phyloP scores from a whole-genome alignment of 495 filamentous ascomycete genomes.

The Trichocladium antarcticum region DNA sequence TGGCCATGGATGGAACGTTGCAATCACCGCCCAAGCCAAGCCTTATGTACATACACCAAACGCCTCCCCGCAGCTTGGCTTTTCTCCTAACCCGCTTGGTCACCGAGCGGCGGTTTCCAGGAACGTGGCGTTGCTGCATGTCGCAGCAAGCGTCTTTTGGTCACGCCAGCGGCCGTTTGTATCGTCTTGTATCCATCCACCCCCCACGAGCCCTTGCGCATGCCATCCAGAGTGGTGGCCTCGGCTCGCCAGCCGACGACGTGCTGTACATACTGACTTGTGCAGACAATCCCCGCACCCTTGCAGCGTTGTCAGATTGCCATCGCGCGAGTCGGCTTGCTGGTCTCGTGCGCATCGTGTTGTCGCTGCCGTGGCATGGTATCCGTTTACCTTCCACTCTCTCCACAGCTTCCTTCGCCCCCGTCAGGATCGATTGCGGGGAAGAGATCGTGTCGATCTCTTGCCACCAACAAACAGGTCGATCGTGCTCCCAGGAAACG shows the following conservation, averaged over 20 bases:
- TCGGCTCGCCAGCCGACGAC: background rate
- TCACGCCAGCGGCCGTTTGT: background rate
- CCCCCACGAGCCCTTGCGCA: too few species aligned
- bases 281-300: too few species aligned
- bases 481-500: background rate
- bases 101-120: constrained; percentile 3
- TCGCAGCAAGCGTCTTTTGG: background rate
- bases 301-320: too few species aligned
- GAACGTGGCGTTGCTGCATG: background rate
- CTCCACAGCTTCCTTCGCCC: too few species aligned
- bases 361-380: too few species aligned
- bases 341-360: too few species aligned
- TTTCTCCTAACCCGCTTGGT: constrained; percentile 5
- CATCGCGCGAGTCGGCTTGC: too few species aligned
- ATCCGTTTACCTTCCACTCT: too few species aligned
- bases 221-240: too few species aligned
- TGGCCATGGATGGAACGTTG: constrained; percentile 8
- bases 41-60: background rate
- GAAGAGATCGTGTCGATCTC: background rate
- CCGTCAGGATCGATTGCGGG: background rate
- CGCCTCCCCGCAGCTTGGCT: constrained; percentile 9
- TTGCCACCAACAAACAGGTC: constrained; percentile 1
- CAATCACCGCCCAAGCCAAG: constrained; percentile 2
- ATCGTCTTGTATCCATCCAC: background rate
- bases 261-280: background rate